Base-by-base conservation (phyloP, 768 basidiomycete genomes). In the Nidularia sp. region DNA sequence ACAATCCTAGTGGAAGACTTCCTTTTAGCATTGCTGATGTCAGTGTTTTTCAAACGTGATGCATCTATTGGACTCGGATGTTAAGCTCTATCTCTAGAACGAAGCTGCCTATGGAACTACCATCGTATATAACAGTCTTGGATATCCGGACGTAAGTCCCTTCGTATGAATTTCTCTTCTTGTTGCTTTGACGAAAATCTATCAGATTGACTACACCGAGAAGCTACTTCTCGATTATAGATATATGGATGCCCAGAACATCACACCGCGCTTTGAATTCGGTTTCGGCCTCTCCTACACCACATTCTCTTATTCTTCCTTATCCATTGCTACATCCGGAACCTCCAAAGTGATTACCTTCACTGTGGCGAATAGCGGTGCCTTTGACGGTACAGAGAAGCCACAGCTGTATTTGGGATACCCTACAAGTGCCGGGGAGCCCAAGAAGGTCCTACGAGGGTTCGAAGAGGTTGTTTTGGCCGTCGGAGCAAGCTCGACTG, bases 281-380 rank as follows among this genome's bases (percentile, higher is more conserved):
- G 88, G 87, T 3, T 88, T 80, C 62, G 88, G 88, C 1, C 70
- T 90, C 10, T 83, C 80, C 2, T 92, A 90, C 65, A 88, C 89
- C 45, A 80, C 76, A 0, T 92, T 90, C 65, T 62, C 73, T 3
- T 89, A 87, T 64, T 80, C 83, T 6, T 65, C 70, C 15, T 64
- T 88, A 41, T 61, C 71, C 2, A 68, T 81, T 45, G 45, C 62
- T 6, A 51, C 66, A 9, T 67, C 71, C 2, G 66, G 63, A 12
- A 60, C 67, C n/a, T 66, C 67, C 0, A 62, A 66, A 42, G 56
- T 63, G 2, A 58, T 81, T 13, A 65, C 66, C 1, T 83, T 84
- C 59, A 68, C 64, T 1, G 65, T 84, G 1, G 62, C 58, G 32
- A 83, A 85, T 60, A 75, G 68, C 1, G 83, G 83, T 31, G 55